Percentiles rank a stretch among this genome's conserved stretches.
phyloP scores from a whole-genome alignment of 2,329 filamentous ascomycete genomes.

The Sporothrix sp. region DNA sequence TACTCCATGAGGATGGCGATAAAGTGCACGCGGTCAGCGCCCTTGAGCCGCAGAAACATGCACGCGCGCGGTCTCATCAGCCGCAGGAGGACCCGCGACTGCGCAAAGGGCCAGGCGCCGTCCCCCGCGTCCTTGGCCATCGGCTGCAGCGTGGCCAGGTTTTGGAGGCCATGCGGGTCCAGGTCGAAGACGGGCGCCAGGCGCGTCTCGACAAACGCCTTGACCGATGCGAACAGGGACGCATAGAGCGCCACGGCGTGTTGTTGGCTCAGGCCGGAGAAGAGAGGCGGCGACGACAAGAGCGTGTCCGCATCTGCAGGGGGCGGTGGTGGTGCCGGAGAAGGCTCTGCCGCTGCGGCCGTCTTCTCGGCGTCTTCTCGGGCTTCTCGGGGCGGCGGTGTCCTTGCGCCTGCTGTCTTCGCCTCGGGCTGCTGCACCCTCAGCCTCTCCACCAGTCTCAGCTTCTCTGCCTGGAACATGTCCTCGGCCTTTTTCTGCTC shows the following conservation, averaged over 20 bases:
- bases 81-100: not conserved
- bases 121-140: not conserved
- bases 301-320: not conserved
- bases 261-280: not conserved
- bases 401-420: not conserved
- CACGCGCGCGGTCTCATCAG: not conserved
- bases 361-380: too few species aligned
- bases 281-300: not conserved
- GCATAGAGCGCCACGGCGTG: not conserved
- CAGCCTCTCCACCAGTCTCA: not conserved
- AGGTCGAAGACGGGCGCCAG: not conserved
- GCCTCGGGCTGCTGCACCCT: not conserved
- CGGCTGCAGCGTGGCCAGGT: too few species aligned
- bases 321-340: not conserved
- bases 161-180: not conserved
- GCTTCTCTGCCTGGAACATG: not conserved
- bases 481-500: not conserved
- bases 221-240: not conserved
- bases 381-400: not conserved
- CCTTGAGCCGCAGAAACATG: not conserved
- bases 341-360: too few species aligned
- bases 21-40: conserved; percentile 1
- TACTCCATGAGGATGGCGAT: conserved; percentile 2
- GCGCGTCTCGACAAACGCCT: not conserved
- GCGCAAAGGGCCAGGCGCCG: not conserved